Evolutionary conservation across 768 basidiomycete species (phyloP).

Genomic region (Multifurca ochricompacta): DNA sequence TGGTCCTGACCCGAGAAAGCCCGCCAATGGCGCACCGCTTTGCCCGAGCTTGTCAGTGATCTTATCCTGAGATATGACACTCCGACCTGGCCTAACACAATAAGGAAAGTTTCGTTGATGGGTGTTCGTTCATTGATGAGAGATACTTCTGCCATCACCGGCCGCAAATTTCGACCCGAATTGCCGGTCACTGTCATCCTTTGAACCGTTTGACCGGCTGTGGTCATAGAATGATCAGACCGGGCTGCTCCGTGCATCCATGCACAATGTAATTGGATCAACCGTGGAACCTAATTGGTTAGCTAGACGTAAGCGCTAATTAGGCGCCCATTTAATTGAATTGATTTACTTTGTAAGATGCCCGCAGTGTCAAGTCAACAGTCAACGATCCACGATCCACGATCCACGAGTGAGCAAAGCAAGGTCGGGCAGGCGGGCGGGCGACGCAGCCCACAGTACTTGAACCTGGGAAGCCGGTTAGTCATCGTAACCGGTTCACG

Average conservation of each 20-base stretch:
- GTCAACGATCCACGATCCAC: neutral
- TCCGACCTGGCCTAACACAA: slow-evolving; percentile 19
- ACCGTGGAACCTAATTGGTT: too few species aligned
- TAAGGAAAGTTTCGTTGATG: slow-evolving; percentile 15
- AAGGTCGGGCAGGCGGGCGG: neutral
- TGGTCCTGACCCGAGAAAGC: slow-evolving; percentile 8
- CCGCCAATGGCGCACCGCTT: slow-evolving; percentile 12
- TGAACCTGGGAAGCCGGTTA: neutral
- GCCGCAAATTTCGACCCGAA: neutral
- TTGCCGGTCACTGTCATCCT: neutral
- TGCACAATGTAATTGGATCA: too few species aligned
- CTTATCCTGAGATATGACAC: slow-evolving; percentile 10
- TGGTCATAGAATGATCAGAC: slow-evolving; percentile 5
- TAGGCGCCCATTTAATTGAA: too few species aligned
- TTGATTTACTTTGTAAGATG: too few species aligned
- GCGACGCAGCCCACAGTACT: too few species aligned
- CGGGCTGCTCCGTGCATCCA: too few species aligned
- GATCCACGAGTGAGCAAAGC: neutral
- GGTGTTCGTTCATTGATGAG: slow-evolving; percentile 12
- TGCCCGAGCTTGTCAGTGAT: slow-evolving; percentile 3
- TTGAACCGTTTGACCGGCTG: neutral
- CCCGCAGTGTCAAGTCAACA: too few species aligned
- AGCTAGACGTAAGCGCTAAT: too few species aligned
- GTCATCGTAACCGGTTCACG: neutral
- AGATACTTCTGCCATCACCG: slow-evolving; percentile 9